Percentiles rank a stretch among this genome's conserved stretches.
Conservation (phyloP, 805 yeast genomes). For the Sugiyamaella smithiae region DNA sequence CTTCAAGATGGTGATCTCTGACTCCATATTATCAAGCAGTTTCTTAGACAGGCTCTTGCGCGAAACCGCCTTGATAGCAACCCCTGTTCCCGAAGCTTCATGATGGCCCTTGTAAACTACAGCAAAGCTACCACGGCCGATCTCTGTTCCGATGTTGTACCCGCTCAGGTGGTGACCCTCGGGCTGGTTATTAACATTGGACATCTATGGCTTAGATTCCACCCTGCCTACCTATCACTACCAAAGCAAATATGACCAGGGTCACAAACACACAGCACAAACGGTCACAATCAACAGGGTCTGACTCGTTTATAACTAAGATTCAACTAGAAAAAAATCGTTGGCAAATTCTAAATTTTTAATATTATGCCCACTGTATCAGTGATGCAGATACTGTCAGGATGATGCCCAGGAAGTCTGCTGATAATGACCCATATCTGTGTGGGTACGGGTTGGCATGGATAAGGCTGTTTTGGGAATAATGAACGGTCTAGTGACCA, state of each 20-base stretch:
- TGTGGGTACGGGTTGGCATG: too few species aligned
- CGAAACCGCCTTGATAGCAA: slow-evolving; percentile 87
- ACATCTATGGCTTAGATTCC: neutral
- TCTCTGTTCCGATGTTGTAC: slow-evolving; percentile 70
- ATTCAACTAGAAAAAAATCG: too few species aligned
- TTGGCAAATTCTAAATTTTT: too few species aligned
- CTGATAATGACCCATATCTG: slow-evolving; percentile 5
- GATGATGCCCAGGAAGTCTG: neutral
- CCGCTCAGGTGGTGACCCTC: slow-evolving; percentile 8
- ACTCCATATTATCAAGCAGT: slow-evolving; percentile 83
- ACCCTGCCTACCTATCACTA: too few species aligned
- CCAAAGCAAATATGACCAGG: too few species aligned
- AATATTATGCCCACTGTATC: too few species aligned
- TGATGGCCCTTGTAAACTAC: slow-evolving; percentile 84
- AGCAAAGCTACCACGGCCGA: slow-evolving; percentile 96
- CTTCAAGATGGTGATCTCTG: slow-evolving; percentile 86
- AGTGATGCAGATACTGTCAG: too few species aligned
- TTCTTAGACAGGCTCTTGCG: slow-evolving; percentile 82
- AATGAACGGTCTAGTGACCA: slow-evolving; percentile 5
- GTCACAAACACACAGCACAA: too few species aligned
- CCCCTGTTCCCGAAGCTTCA: slow-evolving; percentile 46
- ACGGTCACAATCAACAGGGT: too few species aligned
- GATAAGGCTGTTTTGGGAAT: neutral
- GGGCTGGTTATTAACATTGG: neutral
- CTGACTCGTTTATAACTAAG: too few species aligned